Conservation (phyloP, 768 basidiomycete species). For the Auricularia sp. region DNA sequence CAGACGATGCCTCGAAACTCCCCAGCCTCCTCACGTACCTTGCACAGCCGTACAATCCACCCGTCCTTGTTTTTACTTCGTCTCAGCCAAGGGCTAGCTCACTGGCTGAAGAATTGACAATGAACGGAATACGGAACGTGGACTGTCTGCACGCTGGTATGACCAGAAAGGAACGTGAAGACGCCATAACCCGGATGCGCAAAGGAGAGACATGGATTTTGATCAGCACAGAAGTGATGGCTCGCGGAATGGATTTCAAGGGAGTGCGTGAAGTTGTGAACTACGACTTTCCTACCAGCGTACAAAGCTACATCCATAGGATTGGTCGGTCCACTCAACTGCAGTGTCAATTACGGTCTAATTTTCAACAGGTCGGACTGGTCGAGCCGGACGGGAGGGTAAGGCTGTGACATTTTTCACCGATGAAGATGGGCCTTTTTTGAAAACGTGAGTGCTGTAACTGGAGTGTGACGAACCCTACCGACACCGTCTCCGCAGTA, state of each 20-base stretch:
- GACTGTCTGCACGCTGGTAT: constrained; percentile 88
- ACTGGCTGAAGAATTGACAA: constrained; percentile 66
- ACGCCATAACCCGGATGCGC: constrained; percentile 76
- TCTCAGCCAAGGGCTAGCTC: constrained; percentile 79
- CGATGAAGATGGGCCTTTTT: constrained; percentile 79
- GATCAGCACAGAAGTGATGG: constrained; percentile 95
- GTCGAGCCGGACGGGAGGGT: constrained; percentile 84
- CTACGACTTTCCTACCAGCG: constrained; percentile 91
- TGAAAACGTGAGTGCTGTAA: too few relatives aligned
- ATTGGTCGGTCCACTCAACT: too few relatives aligned
- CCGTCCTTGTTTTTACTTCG: constrained; percentile 83
- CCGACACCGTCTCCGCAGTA: too few relatives aligned
- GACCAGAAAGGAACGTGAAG: constrained; percentile 78
- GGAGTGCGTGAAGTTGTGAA: constrained; percentile 91
- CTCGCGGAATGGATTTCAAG: constrained; percentile 95
- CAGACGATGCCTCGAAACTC: constrained; percentile 86
- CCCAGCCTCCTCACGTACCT: constrained; percentile 78
- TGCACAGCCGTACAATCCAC: constrained; percentile 75
- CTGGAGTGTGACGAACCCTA: too few relatives aligned
- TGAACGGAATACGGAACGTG: constrained; percentile 70
- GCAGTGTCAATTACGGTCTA: too few relatives aligned
- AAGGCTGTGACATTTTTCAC: constrained; percentile 95
- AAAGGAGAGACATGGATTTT: constrained; percentile 89
- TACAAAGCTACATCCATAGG: constrained; percentile 92
- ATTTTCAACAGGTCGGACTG: constrained; percentile 69